Percentiles rank a stretch among this genome's conserved stretches.
phyloP scores from a whole-genome alignment of 139 green algal species.

The Chlamydomonas asymmetrica region DNA sequence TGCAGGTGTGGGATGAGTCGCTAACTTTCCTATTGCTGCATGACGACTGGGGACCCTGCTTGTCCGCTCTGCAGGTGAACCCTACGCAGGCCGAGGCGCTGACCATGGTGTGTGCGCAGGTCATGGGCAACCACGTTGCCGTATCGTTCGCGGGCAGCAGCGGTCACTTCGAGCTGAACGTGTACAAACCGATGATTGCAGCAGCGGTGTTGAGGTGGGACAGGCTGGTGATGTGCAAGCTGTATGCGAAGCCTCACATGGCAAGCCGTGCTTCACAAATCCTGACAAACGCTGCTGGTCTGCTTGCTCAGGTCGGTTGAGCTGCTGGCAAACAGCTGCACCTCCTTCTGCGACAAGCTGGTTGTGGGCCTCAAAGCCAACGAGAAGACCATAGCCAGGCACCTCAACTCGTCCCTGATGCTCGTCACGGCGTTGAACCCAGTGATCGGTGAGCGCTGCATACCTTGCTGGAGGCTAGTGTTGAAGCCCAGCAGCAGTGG shows the following conservation, averaged over 20 bases:
- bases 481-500: too few relatives aligned
- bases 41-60: too few relatives aligned
- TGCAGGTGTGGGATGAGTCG: too few relatives aligned
- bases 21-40: too few relatives aligned
- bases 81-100: slow-evolving; percentile 96
- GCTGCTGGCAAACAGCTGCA: too few relatives aligned
- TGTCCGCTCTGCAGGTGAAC: slow-evolving; percentile 92
- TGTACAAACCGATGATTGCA: slow-evolving; percentile 92
- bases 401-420: slow-evolving; percentile 94
- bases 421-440: slow-evolving; percentile 95
- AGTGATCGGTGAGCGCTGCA: slow-evolving; percentile 59
- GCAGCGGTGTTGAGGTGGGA: slow-evolving; percentile 49
- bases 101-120: slow-evolving; percentile 90
- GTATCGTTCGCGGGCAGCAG: slow-evolving; percentile 75
- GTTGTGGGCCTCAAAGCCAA: slow-evolving; percentile 85
- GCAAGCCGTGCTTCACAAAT: neutral
- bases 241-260: too few relatives aligned
- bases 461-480: neutral
- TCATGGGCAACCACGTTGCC: slow-evolving; percentile 93
- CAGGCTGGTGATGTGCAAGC: too few relatives aligned
- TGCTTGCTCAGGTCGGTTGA: too few relatives aligned
- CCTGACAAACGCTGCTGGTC: neutral
- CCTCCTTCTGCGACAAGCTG: slow-evolving; percentile 82
- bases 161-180: slow-evolving; percentile 96
- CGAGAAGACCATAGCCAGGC: slow-evolving; percentile 69